A percentile compares a stretch with the other conserved stretches of the same genome.
These are phyloP conservation scores for Torulaspora maleeae DNA, from an alignment of 805 yeast genomes.

Conservation along the genomic window DNA sequence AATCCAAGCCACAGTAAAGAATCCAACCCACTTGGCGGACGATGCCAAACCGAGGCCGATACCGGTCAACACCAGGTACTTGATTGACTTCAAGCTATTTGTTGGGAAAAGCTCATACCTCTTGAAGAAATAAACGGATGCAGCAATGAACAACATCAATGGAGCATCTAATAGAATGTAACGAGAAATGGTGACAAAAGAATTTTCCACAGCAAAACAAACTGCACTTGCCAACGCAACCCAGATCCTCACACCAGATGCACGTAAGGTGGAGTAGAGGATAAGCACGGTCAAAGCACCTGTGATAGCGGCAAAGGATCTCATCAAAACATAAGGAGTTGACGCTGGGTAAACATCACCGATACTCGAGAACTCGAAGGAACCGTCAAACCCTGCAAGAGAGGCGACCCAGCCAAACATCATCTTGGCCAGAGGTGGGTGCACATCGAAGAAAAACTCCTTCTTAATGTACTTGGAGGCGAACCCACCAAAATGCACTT, in stretches of 20 bases:
- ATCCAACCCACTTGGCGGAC: slow-evolving; percentile 80
- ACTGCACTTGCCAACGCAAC: slow-evolving; percentile 56
- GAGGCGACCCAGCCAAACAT: slow-evolving; percentile 66
- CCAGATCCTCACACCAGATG: slow-evolving; percentile 64
- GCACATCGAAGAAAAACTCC: slow-evolving; percentile 64
- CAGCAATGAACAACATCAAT: slow-evolving; percentile 69
- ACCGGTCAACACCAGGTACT: slow-evolving; percentile 58
- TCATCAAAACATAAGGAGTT: slow-evolving; percentile 63
- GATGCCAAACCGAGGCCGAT: slow-evolving; percentile 68
- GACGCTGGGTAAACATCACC: slow-evolving; percentile 57
- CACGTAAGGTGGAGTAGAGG: slow-evolving; percentile 62
- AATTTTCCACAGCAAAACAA: slow-evolving; percentile 59
- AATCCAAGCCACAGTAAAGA: slow-evolving; percentile 75
- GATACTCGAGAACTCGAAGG: slow-evolving; percentile 60
- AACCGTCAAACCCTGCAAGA: slow-evolving; percentile 67
- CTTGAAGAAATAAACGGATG: slow-evolving; percentile 59
- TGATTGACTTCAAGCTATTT: slow-evolving; percentile 53
- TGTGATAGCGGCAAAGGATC: slow-evolving; percentile 61
- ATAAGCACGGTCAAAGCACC: slow-evolving; percentile 66
- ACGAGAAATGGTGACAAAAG: slow-evolving; percentile 65
- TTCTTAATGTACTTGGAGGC: slow-evolving; percentile 74
- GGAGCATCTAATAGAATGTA: slow-evolving; percentile 75
- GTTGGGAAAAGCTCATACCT: slow-evolving; percentile 63
- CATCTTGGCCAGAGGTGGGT: slow-evolving; percentile 78
- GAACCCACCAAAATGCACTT: slow-evolving; percentile 95